phyloP scores from a whole-genome alignment of 352 stramenopile species.

The Phytophthora multivora region DNA sequence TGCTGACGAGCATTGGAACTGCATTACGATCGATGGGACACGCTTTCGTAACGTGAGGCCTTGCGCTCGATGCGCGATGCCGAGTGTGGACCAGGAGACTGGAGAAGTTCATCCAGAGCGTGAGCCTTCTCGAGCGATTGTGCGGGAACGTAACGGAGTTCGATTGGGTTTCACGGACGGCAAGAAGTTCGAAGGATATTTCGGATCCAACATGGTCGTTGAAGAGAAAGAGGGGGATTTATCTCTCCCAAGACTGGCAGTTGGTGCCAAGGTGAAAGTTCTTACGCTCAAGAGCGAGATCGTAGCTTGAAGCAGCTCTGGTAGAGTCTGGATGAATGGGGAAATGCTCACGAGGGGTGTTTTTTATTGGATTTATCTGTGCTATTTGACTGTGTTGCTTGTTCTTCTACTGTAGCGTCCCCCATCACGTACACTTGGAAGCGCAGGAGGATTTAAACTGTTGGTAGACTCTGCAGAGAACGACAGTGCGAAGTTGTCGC shows the following conservation, averaged over 20 bases:
- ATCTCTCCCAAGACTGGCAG: conserved; percentile 29
- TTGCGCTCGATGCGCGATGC: conserved; percentile 77
- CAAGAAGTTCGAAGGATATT: conserved; percentile 64
- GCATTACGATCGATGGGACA: conserved; percentile 54
- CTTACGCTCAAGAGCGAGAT: conserved; percentile 70
- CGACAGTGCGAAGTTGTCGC: conserved; percentile 14
- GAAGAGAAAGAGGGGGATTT: conserved; percentile 22
- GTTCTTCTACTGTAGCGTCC: conserved; percentile 57
- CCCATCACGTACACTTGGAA: conserved; percentile 59
- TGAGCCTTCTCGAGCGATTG: conserved; percentile 61
- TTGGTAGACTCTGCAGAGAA: conserved; percentile 9
- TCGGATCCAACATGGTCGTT: conserved; percentile 77
- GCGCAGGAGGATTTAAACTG: conserved; percentile 13
- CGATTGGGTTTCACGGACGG: conserved; percentile 62
- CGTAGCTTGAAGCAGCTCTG: conserved; percentile 40
- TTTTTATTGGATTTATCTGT: conserved; percentile 1
- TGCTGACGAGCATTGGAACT: conserved; percentile 79
- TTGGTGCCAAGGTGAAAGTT: conserved; percentile 63
- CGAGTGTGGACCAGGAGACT: conserved; percentile 72
- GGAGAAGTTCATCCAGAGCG: conserved; percentile 49
- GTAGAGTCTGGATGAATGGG: background rate
- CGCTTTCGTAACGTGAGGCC: conserved; percentile 78
- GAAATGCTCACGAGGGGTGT: background rate
- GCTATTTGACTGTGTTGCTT: conserved; percentile 22
- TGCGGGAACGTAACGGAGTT: conserved; percentile 60